Conservation (phyloP, 192 early-diverging fungal genomes). For the Spinellus fusiger region DNA sequence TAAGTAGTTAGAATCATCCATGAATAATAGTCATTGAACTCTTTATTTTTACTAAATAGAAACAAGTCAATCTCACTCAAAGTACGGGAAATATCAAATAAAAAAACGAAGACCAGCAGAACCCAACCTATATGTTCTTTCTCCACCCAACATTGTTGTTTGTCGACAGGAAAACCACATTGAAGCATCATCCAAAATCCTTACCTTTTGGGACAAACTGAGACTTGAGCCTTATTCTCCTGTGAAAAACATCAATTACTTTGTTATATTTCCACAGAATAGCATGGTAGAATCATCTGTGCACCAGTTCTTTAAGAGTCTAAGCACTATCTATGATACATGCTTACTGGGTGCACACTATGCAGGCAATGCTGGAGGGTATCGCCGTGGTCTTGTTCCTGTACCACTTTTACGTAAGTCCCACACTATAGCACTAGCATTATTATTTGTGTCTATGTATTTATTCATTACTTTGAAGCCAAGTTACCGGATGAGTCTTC, state of each 20-base stretch:
- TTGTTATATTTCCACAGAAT: conserved; percentile 44
- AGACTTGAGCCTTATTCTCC: conserved; percentile 47
- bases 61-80: conserved; percentile 44
- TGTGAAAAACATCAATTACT: conserved; percentile 47
- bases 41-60: conserved; percentile 22
- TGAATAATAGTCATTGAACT: conserved; percentile 11
- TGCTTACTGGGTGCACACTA: conserved; percentile 43
- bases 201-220: conserved; percentile 52
- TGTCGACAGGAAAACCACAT: conserved; percentile 47
- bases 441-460: background rate
- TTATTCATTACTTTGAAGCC: conserved; percentile 6
- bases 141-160: conserved; percentile 44
- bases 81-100: conserved; percentile 50
- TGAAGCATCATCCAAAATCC: conserved; percentile 43
- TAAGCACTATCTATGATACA: conserved; percentile 41
- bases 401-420: conserved; percentile 36
- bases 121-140: conserved; percentile 36
- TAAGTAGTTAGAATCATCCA: conserved; percentile 7
- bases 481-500: conserved; percentile 27
- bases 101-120: conserved; percentile 41
- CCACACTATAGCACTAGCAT: background rate
- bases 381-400: conserved; percentile 39
- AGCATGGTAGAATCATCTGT: conserved; percentile 30
- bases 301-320: conserved; percentile 36
- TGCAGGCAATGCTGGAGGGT: conserved; percentile 30